phyloP scores from a whole-genome alignment of 441 rosid genomes.

The Eutrema salsugineum region DNA sequence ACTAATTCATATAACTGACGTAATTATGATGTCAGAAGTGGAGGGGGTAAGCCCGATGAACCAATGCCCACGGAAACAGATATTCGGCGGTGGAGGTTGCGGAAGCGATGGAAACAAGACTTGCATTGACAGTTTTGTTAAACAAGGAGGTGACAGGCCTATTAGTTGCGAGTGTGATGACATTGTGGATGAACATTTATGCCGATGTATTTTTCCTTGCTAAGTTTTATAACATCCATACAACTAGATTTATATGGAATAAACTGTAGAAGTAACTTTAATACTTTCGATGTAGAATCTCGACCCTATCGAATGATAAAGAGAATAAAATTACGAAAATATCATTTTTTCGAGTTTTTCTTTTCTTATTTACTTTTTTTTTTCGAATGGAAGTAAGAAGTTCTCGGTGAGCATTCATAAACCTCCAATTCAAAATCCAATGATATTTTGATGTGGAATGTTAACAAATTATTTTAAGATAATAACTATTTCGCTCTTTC shows the following conservation, averaged over 20 bases:
- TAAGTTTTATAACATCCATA: neutral
- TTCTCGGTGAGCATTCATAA: no score
- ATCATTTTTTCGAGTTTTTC: neutral
- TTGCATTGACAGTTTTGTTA: neutral
- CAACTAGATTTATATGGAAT: neutral
- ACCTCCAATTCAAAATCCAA: neutral
- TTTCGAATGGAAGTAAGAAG: neutral
- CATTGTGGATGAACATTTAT: neutral
- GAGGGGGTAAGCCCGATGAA: neutral
- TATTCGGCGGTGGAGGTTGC: conserved; percentile 1
- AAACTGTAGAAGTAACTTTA: neutral
- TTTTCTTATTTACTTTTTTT: neutral
- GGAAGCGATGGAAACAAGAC: conserved; percentile 6
- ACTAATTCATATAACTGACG: neutral
- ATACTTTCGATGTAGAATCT: neutral
- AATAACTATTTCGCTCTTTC: neutral
- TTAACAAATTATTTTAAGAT: neutral
- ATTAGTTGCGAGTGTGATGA: conserved; percentile 8
- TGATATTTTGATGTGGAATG: neutral
- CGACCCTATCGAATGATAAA: neutral
- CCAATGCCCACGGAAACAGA: neutral
- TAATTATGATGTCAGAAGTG: neutral
- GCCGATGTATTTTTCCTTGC: neutral
- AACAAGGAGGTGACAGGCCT: neutral
- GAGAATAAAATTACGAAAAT: neutral